Evolutionary conservation across 257 asterid species (phyloP), one percentile per base, ranked within the genome.

Genomic region (Solanum neorickii): DNA sequence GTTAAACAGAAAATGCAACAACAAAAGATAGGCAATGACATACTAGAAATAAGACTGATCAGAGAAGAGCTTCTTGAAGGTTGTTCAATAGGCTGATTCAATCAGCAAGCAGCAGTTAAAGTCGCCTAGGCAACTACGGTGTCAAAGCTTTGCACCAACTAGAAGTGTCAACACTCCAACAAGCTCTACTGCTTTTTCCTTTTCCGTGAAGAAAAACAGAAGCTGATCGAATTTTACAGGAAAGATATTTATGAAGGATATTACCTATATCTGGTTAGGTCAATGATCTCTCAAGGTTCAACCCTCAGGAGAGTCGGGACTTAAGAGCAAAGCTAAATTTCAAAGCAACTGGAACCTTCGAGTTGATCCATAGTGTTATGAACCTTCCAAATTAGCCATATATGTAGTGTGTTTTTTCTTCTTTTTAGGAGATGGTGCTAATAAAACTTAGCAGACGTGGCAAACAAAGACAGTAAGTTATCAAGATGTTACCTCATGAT

Each of bases 401-500:
- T 20, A 18, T 56, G 20, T 56, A 56, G 66, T 56, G 25, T 18
- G 25, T 56, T 0, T 56, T 7, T 7, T 59, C 66, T 59, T 59
- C 27, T 8, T 59, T 59, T 8, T 59, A 21, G 27, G 25, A 20
- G 21, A 59, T 59, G 66, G 66, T 59, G 66, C 66, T 8, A 59
- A 59, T 59, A 59, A 56, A 59, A 59, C 66, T 59, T 8, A 59
- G 27, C 66, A 59, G 66, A 20, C 12, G 6, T 59, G 66, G 25
- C 66, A 21, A 20, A 59, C 5, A 2, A 59, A 59, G 66, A 74
- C 23, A 2, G 8, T 37, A 4, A 39, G 83, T 21, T 20, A 35
- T 18, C 16, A 72, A 72, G 23, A 86, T 69, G 75, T 91, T 94
- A 97, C 99, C 98, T 96, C 97, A 68, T 97, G 99, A 92, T 97